phyloP scores from a whole-genome alignment of 331 rosid species.

The Prunus yedoensis region DNA sequence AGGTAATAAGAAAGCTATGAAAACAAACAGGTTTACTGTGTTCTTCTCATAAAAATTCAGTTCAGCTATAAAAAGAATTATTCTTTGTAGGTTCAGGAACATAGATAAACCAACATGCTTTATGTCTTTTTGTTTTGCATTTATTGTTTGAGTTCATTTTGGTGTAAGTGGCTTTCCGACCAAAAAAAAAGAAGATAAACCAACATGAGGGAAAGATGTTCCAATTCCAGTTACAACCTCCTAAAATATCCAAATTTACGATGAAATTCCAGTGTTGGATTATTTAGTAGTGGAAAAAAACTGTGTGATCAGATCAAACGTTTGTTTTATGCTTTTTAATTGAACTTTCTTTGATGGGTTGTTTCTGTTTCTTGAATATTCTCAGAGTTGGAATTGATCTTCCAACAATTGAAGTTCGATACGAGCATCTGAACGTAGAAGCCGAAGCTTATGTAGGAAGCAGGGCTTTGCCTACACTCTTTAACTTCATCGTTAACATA shows the following conservation, averaged over 20 bases:
- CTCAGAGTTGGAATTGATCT: constrained; percentile 67
- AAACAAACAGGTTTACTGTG: no score
- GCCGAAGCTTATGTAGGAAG: constrained; percentile 55
- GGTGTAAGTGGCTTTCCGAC: no score
- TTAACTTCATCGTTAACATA: constrained; percentile 38
- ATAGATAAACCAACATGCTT: neutral
- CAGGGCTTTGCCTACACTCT: constrained; percentile 61
- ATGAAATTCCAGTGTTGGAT: neutral
- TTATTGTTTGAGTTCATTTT: no score
- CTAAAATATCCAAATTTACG: neutral
- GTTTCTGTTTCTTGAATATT: neutral
- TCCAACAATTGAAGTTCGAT: constrained; percentile 74
- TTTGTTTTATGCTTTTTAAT: neutral
- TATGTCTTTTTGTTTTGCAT: no score
- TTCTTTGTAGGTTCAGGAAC: neutral
- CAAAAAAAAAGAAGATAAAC: no score
- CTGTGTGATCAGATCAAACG: neutral
- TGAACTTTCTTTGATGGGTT: neutral
- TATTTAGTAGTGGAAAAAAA: neutral
- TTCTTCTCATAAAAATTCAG: neutral
- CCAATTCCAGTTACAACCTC: no score
- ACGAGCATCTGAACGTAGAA: constrained; percentile 51
- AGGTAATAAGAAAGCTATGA: constrained; percentile 33
- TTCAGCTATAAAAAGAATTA: neutral
- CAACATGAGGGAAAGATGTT: no score